A percentile compares a stretch with the other conserved stretches of the same genome.
Evolutionary conservation across 768 basidiomycete species (phyloP).

Genomic region (Lyophyllum atratum): DNA sequence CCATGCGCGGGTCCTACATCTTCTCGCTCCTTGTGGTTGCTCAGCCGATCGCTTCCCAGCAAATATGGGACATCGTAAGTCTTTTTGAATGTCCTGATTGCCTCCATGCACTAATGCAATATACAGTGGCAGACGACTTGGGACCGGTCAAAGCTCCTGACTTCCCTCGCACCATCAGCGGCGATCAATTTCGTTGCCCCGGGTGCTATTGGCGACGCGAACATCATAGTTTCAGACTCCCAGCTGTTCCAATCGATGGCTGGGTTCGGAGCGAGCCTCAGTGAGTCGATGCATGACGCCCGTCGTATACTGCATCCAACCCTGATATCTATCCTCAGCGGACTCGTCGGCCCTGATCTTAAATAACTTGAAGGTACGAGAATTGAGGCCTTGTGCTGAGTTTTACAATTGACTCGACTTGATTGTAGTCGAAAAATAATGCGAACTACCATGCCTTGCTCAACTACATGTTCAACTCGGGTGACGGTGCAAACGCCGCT

Average conservation of each 20-base stretch:
- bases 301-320: background rate
- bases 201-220: slow-evolving; percentile 55
- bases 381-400: too few relatives aligned
- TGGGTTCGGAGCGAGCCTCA: slow-evolving; percentile 69
- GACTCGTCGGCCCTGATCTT: slow-evolving; percentile 69
- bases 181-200: slow-evolving; percentile 64
- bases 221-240: slow-evolving; percentile 62
- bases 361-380: slow-evolving; percentile 62
- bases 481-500: slow-evolving; percentile 61
- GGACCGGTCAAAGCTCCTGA: slow-evolving; percentile 54
- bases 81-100: background rate
- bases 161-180: slow-evolving; percentile 42
- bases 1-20: slow-evolving; percentile 7
- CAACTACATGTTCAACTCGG: slow-evolving; percentile 60
- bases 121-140: slow-evolving; percentile 62
- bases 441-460: slow-evolving; percentile 61
- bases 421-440: slow-evolving; percentile 45
- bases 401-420: background rate
- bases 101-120: background rate
- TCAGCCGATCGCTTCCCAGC: slow-evolving; percentile 17
- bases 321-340: slow-evolving; percentile 37
- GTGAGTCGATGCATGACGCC: slow-evolving; percentile 32
- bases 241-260: slow-evolving; percentile 60
- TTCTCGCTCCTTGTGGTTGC: slow-evolving; percentile 3
- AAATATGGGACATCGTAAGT: slow-evolving; percentile 24